A percentile compares a stretch with the other conserved stretches of the same genome.
phyloP scores from a whole-genome alignment of 306 rosid species.

The Begonia fuchsioides region DNA sequence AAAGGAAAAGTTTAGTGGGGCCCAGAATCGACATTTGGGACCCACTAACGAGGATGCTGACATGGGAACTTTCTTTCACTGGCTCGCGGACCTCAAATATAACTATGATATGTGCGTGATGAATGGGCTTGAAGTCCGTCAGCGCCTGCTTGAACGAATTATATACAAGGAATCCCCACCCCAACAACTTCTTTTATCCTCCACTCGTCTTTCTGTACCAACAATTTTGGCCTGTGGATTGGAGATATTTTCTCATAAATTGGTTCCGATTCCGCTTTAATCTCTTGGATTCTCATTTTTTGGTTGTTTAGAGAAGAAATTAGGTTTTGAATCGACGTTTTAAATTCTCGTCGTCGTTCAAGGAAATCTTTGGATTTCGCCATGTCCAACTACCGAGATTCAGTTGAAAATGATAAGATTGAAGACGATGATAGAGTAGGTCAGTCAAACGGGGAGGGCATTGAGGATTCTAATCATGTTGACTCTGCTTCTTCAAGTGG shows the following conservation, averaged over 20 bases:
- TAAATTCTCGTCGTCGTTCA: neutral
- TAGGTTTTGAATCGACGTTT: neutral
- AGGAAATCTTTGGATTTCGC: neutral
- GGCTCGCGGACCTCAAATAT: constrained; percentile 31
- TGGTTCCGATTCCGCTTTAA: neutral
- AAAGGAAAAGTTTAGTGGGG: too few species aligned
- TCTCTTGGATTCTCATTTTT: neutral
- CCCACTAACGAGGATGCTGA: too few species aligned
- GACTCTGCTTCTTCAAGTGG: constrained; percentile 15
- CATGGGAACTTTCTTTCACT: too few species aligned
- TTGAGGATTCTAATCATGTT: constrained; percentile 28
- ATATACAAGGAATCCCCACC: neutral
- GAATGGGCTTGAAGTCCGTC: constrained; percentile 47
- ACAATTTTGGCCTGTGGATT: neutral
- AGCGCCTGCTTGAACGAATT: neutral
- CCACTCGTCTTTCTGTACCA: neutral
- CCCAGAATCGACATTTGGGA: too few species aligned
- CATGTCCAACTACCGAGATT: constrained; percentile 47
- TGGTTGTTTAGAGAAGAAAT: neutral
- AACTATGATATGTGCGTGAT: constrained; percentile 9
- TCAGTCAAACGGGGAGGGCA: constrained; percentile 23
- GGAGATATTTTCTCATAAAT: constrained; percentile 11
- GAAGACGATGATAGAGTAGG: constrained; percentile 20
- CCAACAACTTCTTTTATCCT: neutral
- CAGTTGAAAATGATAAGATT: constrained; percentile 10